phyloP scores from a whole-genome alignment of 2,329 filamentous ascomycete genomes.

The Sarocladiaceae sp. region DNA sequence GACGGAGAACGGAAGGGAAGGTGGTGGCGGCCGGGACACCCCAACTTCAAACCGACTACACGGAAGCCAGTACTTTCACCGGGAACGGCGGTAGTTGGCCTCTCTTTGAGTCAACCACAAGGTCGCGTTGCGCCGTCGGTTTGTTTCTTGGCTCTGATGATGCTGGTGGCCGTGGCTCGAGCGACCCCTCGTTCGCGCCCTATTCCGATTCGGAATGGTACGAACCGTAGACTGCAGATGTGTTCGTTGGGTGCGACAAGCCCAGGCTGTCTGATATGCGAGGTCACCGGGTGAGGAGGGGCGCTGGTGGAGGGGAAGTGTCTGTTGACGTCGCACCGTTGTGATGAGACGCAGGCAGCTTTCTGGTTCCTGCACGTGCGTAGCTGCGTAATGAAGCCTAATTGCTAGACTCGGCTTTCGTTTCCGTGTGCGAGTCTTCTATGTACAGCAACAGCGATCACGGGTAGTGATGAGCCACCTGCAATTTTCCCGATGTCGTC shows the following conservation, averaged over 20 bases:
- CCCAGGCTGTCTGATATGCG: background rate
- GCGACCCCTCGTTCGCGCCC: constrained; percentile 3
- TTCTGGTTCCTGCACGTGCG: background rate
- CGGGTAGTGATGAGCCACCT: background rate
- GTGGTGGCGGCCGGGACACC: background rate
- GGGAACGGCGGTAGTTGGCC: background rate
- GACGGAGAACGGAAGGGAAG: background rate
- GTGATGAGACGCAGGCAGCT: background rate
- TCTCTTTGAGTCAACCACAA: background rate
- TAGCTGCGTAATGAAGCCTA: constrained; percentile 5
- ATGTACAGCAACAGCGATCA: too few species aligned
- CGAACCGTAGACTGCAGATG: constrained; percentile 6
- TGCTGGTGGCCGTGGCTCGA: background rate
- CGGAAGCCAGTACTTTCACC: constrained; percentile 8
- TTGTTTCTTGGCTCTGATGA: constrained; percentile 4
- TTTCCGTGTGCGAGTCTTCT: background rate
- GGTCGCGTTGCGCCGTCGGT: constrained; percentile 4
- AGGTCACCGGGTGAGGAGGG: constrained; percentile 3
- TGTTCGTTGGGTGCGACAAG: constrained; percentile 1
- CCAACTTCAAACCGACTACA: background rate
- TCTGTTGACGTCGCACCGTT: background rate
- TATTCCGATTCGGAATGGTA: constrained; percentile 8
- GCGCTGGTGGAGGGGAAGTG: background rate
- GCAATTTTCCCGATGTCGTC: background rate
- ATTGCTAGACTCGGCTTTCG: background rate